A percentile compares a stretch with the other conserved stretches of the same genome.
phyloP scores from a whole-genome alignment of 495 filamentous ascomycete genomes.

The Penicillium goetzii region DNA sequence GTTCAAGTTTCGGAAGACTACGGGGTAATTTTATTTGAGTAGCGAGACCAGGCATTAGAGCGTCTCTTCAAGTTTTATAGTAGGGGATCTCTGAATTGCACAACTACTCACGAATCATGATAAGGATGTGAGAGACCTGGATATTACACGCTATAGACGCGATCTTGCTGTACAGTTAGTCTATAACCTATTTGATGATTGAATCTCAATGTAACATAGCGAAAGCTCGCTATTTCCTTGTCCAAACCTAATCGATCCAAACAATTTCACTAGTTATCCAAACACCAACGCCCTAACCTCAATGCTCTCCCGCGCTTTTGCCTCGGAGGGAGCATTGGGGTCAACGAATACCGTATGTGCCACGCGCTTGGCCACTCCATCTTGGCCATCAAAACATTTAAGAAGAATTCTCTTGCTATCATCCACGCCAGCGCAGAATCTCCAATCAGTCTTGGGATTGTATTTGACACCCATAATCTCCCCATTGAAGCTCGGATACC shows the following conservation, averaged over 20 bases:
- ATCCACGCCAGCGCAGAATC: neutral
- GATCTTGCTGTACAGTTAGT: neutral
- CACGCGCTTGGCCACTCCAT: neutral
- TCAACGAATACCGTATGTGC: neutral
- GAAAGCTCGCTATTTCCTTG: neutral
- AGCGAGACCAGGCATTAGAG: neutral
- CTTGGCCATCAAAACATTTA: slow-evolving; percentile 4
- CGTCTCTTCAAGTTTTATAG: neutral
- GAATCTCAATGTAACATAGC: slow-evolving; percentile 6
- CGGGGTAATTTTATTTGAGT: too few species aligned
- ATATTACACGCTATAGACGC: slow-evolving; percentile 12
- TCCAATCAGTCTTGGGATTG: neutral
- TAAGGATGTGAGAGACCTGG: neutral
- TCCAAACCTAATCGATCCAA: neutral
- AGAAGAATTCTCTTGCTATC: neutral
- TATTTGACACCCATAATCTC: slow-evolving; percentile 4
- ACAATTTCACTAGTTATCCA: neutral
- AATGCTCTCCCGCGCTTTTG: neutral
- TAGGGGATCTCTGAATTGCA: too few species aligned
- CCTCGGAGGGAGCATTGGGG: neutral
- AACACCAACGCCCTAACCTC: neutral
- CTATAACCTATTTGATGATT: neutral
- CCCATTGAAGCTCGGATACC: slow-evolving; percentile 2
- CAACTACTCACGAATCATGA: too few species aligned
- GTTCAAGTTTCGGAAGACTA: too few species aligned